These are phyloP conservation scores for Claviceps monticola DNA, from an alignment of 2,329 filamentous ascomycete genomes.

Conservation along the genomic window DNA sequence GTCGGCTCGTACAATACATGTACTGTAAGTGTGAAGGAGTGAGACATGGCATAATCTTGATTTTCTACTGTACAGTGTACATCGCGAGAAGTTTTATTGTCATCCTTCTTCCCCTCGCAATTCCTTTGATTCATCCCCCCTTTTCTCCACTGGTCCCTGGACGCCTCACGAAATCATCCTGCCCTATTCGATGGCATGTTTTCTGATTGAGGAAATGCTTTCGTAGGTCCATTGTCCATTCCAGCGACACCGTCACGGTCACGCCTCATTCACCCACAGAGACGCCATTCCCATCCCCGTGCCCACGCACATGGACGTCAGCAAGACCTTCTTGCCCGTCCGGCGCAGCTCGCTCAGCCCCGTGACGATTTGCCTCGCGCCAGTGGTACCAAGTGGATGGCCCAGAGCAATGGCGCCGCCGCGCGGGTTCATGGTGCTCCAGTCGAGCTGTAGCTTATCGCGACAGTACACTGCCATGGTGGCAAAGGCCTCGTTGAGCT, in stretches of 20 bases:
- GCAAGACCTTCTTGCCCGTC: constrained; percentile 75
- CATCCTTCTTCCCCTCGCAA: too few species aligned
- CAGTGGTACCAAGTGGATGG: constrained; percentile 69
- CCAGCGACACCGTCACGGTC: not conserved
- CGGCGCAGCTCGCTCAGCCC: constrained; percentile 73
- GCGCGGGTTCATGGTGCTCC: constrained; percentile 65
- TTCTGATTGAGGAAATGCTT: too few species aligned
- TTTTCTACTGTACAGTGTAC: too few species aligned
- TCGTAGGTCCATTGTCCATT: too few species aligned
- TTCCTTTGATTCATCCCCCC: too few species aligned
- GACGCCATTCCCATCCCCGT: constrained; percentile 58
- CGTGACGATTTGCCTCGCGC: constrained; percentile 73
- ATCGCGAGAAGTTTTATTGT: too few species aligned
- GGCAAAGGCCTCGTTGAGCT: constrained; percentile 96
- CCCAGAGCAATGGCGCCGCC: constrained; percentile 75
- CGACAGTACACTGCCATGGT: constrained; percentile 95
- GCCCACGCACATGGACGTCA: constrained; percentile 82
- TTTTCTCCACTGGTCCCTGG: too few species aligned
- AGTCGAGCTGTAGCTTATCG: constrained; percentile 55
- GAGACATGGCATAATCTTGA: too few species aligned
- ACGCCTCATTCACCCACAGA: constrained; percentile 45
- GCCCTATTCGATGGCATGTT: too few species aligned
- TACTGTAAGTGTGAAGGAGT: too few species aligned
- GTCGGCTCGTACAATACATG: too few species aligned
- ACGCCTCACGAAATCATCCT: too few species aligned